A percentile compares a stretch with the other conserved stretches of the same genome.
Evolutionary conservation across 306 rosid genomes (phyloP).

Genomic region (Corylus heterophylla): DNA sequence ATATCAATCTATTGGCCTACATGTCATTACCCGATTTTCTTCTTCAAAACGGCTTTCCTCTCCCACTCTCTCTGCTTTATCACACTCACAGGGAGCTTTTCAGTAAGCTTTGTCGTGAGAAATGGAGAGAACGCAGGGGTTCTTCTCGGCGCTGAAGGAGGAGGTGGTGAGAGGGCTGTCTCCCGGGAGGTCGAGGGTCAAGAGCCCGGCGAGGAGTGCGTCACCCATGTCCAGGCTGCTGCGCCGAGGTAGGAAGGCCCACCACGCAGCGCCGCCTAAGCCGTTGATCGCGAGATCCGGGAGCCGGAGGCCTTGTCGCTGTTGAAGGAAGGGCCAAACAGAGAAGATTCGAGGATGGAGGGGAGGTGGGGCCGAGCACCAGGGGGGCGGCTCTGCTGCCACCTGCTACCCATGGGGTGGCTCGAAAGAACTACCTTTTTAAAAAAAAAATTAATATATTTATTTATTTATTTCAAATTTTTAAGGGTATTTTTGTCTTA

Average conservation of each 20-base stretch:
- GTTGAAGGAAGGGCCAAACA: slow-evolving; percentile 85
- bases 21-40: slow-evolving; percentile 8
- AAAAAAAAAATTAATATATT: too few relatives aligned
- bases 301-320: slow-evolving; percentile 87
- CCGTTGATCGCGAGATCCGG: slow-evolving; percentile 79
- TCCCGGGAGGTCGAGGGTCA: slow-evolving; percentile 76
- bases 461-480: too few relatives aligned
- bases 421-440: too few relatives aligned
- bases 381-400: slow-evolving; percentile 58
- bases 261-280: slow-evolving; percentile 63
- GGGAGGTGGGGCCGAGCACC: slow-evolving; percentile 92
- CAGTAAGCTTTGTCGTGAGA: slow-evolving; percentile 12
- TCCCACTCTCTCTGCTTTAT: background rate
- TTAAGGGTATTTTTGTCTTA: too few relatives aligned
- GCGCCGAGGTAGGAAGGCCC: slow-evolving; percentile 61
- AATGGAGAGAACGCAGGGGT: slow-evolving; percentile 92
- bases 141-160: slow-evolving; percentile 74
- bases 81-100: background rate
- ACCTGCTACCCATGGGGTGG: too few relatives aligned
- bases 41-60: slow-evolving; percentile 3
- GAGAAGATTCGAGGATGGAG: slow-evolving; percentile 60
- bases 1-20: slow-evolving; percentile 22
- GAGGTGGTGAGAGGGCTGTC: slow-evolving; percentile 88
- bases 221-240: slow-evolving; percentile 75
- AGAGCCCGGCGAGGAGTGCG: slow-evolving; percentile 57